Conservation (phyloP, 1,284 basidiomycete genomes). For the Irpex sp. region DNA sequence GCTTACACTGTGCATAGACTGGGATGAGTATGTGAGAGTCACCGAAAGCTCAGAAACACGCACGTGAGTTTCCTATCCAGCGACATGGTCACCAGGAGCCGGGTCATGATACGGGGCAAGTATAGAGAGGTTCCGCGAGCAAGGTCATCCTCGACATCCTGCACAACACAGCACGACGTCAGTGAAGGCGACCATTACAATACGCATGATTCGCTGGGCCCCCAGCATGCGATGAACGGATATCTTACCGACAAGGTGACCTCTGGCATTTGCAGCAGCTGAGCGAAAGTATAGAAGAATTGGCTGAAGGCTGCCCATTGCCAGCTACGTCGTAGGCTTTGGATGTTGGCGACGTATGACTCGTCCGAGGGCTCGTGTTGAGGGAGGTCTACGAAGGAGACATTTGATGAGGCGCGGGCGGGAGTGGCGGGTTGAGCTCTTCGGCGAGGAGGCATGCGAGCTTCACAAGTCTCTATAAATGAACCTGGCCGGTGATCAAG, state of each 20-base stretch:
- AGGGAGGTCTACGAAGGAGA: constrained; percentile 22
- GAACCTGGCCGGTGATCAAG: constrained; percentile 12
- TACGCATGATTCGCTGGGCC: not conserved
- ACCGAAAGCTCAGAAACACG: constrained; percentile 26
- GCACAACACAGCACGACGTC: constrained; percentile 7
- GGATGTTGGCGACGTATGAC: constrained; percentile 38
- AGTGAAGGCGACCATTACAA: constrained; percentile 14
- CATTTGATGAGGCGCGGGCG: constrained; percentile 21
- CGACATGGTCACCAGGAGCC: constrained; percentile 68
- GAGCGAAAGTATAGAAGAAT: constrained; percentile 75
- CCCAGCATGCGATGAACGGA: constrained; percentile 11
- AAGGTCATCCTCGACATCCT: constrained; percentile 80
- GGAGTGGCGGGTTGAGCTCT: constrained; percentile 25
- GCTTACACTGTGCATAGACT: constrained; percentile 44
- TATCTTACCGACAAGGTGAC: constrained; percentile 57
- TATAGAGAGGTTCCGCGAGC: constrained; percentile 53
- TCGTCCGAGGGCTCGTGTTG: constrained; percentile 21
- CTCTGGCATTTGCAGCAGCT: constrained; percentile 62
- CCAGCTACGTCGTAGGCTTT: constrained; percentile 60
- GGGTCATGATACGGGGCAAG: constrained; percentile 69
- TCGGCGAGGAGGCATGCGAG: constrained; percentile 32
- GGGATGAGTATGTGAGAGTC: constrained; percentile 9
- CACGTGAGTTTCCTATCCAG: constrained; percentile 79
- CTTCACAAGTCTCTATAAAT: constrained; percentile 18
- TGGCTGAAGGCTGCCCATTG: constrained; percentile 83